Base-by-base conservation (phyloP, 179 eudicot species). In the Beta lomatogona region DNA sequence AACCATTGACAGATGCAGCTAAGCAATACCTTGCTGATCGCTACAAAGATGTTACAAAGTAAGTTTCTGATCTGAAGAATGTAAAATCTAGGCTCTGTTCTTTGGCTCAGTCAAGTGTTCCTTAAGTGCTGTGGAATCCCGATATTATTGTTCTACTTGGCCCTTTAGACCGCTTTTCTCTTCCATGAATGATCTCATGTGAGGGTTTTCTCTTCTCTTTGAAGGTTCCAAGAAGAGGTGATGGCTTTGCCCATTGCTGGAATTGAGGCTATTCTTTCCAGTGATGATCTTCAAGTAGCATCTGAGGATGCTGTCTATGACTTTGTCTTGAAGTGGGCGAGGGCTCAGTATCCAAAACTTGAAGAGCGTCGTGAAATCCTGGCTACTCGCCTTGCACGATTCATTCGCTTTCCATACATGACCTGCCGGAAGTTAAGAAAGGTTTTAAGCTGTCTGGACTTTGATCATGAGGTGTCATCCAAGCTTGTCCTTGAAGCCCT, bases 241-340 rank as follows among this genome's bases (percentile, higher is more conserved):
- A 84, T 92, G 91, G 77, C 71, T 75, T 88, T 95, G 80, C 97
- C 98, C 31, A 90, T 95, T 76, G 92, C 97, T 69, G 98, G 98
- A 73, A 87, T 95, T 18, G 98, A 94, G 88, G 94, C 97, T 54
- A 77, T 95, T 73, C 83, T 95, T 77, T 84, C 91, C 7, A 95
- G 97, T 63, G 97, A 91, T 71, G 98, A 91, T 82, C 97, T 95
- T 50, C 98, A 93, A 69, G 97, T 95, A 83, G 94, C 98, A 82
- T 95, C 98, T n/a, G 98, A 95, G 86, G 98, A 95, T 80, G 93
- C 94, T 5, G 93, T 94, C 11, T 94, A 93, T 25, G 98, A 95
- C 65, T 91, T 95, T 61, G 98, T 88, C 12, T 79, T 95, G 61
- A 93, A 89, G 88, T 95, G 98, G 98, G 86, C 91, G 9, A 85